A percentile compares a stretch with the other conserved stretches of the same genome.
These are phyloP conservation scores for Mycena sanguinolenta DNA, from an alignment of 768 basidiomycete genomes.

Conservation along the genomic window DNA sequence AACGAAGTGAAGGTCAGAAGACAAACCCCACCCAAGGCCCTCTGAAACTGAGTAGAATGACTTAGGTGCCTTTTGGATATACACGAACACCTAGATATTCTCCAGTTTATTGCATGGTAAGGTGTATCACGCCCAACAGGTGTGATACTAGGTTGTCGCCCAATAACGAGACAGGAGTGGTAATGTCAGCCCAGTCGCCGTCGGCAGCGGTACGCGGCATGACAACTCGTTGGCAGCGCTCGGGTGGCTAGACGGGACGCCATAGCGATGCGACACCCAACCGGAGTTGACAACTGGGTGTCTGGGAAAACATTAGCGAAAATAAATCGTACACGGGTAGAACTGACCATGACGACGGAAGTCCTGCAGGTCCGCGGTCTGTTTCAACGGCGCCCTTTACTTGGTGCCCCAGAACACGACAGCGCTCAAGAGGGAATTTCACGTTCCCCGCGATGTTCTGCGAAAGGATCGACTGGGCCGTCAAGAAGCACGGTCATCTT, in stretches of 20 bases:
- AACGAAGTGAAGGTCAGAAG: not conserved
- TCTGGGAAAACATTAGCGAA: too few relatives aligned
- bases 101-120: constrained; percentile 34
- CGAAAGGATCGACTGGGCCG: constrained; percentile 23
- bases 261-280: constrained; percentile 36
- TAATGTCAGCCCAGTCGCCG: constrained; percentile 27
- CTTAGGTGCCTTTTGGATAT: constrained; percentile 40
- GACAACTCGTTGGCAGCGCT: constrained; percentile 32
- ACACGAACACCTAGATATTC: constrained; percentile 34
- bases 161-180: constrained; percentile 32
- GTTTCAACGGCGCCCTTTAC: not conserved
- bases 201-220: constrained; percentile 32
- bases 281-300: not conserved
- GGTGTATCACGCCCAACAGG: too few relatives aligned
- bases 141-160: constrained; percentile 14
- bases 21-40: not conserved
- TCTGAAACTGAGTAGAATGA: constrained; percentile 40
- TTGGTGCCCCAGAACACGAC: not conserved
- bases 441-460: not conserved
- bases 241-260: constrained; percentile 44
- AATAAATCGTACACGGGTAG: too few relatives aligned
- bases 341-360: too few relatives aligned
- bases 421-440: not conserved
- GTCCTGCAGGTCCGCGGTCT: not conserved
- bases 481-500: constrained; percentile 18